Conservation (phyloP, 2,329 filamentous ascomycete genomes). For the Aspergillus carbonarius region DNA sequence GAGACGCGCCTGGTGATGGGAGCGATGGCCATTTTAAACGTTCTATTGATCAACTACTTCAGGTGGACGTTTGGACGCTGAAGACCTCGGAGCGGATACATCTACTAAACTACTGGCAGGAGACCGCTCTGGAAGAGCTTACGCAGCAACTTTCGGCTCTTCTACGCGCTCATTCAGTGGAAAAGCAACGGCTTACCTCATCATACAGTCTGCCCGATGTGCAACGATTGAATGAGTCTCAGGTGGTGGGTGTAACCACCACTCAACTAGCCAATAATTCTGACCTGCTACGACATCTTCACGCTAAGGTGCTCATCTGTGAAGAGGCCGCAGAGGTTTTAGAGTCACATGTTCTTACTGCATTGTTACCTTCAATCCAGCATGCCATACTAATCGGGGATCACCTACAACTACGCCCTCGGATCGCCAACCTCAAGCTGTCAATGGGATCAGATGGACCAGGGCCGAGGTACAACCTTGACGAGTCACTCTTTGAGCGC, state of each 20-base stretch:
- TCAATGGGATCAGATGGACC: neutral
- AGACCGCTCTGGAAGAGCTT: neutral
- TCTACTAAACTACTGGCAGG: neutral
- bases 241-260: conserved; percentile 12
- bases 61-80: neutral
- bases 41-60: conserved; percentile 1
- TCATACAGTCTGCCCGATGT: neutral
- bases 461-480: conserved; percentile 2
- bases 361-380: conserved; percentile 9
- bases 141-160: neutral
- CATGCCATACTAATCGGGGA: conserved; percentile 14
- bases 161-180: neutral
- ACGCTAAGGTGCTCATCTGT: conserved; percentile 9
- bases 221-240: neutral
- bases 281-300: neutral
- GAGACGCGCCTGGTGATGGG: conserved; percentile 1
- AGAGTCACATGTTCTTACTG: conserved; percentile 8
- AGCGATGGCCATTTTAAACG: neutral
- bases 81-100: neutral
- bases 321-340: conserved; percentile 15
- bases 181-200: neutral
- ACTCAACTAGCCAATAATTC: conserved; percentile 8
- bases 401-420: conserved; percentile 10
- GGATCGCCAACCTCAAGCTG: neutral
- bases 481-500: conserved; percentile 10